phyloP scores from a whole-genome alignment of 257 asterid genomes.

The Capsicum pubescens region DNA sequence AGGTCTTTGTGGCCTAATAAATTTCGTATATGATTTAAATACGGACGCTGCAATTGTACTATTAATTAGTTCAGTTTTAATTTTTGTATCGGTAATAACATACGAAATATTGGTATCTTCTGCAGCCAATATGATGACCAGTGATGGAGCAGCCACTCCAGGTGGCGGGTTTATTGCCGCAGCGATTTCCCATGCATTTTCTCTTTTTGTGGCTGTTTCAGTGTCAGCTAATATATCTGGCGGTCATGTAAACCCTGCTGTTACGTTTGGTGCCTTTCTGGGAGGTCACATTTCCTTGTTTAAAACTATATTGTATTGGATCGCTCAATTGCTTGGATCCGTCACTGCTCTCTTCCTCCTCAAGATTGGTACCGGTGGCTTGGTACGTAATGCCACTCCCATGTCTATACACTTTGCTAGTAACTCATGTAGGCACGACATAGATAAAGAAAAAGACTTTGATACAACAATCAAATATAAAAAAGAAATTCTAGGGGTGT shows the following conservation, averaged over 20 bases:
- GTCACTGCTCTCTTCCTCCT: conserved; percentile 72
- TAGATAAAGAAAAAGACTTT: no score
- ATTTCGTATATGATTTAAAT: no score
- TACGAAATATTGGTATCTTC: neutral
- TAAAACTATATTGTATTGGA: conserved; percentile 55
- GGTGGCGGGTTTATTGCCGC: conserved; percentile 60
- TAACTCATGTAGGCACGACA: neutral
- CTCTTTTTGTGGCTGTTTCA: conserved; percentile 78
- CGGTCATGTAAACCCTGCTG: conserved; percentile 66
- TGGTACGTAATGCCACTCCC: conserved; percentile 39
- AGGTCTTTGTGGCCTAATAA: neutral
- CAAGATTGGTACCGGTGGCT: conserved; percentile 69
- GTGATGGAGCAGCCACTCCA: conserved; percentile 57
- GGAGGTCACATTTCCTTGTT: conserved; percentile 70
- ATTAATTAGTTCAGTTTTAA: no score
- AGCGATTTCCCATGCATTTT: conserved; percentile 70
- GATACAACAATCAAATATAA: no score
- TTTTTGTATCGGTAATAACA: no score
- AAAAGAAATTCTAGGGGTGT: no score
- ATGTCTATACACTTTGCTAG: neutral
- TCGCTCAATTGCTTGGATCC: conserved; percentile 45
- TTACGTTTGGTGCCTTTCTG: conserved; percentile 43
- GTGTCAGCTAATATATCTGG: conserved; percentile 75
- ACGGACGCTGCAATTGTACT: neutral
- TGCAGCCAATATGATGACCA: conserved; percentile 55